These are phyloP conservation scores for Diaporthe nobilis DNA, from an alignment of 2,329 filamentous ascomycete species.

Conservation along the genomic window DNA sequence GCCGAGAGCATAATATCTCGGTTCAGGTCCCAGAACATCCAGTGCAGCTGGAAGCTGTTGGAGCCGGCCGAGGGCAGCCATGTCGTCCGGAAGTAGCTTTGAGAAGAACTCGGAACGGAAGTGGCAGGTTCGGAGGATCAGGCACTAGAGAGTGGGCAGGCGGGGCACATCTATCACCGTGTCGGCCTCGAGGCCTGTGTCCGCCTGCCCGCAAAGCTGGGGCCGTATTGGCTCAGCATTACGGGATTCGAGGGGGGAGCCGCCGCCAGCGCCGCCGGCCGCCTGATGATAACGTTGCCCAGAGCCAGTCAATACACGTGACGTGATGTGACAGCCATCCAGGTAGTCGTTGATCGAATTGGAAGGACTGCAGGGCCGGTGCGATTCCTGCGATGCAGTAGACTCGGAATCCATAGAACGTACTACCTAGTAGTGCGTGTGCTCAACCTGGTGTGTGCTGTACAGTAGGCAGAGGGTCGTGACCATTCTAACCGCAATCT, in stretches of 20 bases:
- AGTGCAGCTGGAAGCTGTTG: constrained; percentile 88
- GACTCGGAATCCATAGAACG: neutral
- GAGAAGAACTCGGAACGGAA: neutral
- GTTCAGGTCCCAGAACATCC: constrained; percentile 81
- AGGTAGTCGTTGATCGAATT: neutral
- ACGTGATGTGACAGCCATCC: constrained; percentile 19
- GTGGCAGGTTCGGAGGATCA: neutral
- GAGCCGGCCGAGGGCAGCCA: constrained; percentile 84
- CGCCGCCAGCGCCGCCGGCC: neutral
- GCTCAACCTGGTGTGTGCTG: constrained; percentile 7
- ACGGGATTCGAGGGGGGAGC: constrained; percentile 1
- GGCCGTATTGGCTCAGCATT: constrained; percentile 5
- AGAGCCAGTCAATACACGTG: constrained; percentile 14
- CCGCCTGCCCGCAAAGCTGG: neutral
- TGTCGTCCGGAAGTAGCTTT: constrained; percentile 55
- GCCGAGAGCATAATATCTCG: constrained; percentile 82
- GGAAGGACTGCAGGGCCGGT: neutral
- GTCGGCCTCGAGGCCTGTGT: neutral
- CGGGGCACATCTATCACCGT: constrained; percentile 12
- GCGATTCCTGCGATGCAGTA: constrained; percentile 5
- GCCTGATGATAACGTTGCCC: neutral
- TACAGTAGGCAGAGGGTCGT: constrained; percentile 12
- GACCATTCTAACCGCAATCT: constrained; percentile 1
- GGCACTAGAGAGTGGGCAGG: neutral
- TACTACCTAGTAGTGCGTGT: neutral